These are phyloP conservation scores for Perkinsus olseni DNA, from an alignment of 169 alveolate species.

Conservation along the genomic window DNA sequence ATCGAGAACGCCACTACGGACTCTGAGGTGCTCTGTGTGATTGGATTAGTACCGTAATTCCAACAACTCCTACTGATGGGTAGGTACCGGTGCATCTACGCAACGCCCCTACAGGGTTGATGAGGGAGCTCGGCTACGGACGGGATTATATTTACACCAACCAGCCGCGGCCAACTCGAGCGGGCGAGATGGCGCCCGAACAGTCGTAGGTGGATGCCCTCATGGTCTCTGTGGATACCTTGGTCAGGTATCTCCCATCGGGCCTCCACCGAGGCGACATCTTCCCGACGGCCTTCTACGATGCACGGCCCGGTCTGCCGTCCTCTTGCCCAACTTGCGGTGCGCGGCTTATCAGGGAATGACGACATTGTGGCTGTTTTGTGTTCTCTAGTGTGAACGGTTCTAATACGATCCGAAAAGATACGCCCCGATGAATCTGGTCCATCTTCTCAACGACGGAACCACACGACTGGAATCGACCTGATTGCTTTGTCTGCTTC, in stretches of 20 bases:
- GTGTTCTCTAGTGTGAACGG: no score
- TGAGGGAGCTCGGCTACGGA: constrained; percentile 11
- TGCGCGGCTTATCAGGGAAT: not conserved
- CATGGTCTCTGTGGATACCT: not conserved
- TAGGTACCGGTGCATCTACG: constrained; percentile 15
- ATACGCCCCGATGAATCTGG: no score
- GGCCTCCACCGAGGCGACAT: not conserved
- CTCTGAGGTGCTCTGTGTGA: not conserved
- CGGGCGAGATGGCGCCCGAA: not conserved
- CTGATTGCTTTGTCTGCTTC: no score
- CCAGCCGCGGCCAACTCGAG: constrained; percentile 11
- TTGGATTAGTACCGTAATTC: no score
- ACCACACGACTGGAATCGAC: no score
- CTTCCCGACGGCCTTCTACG: not conserved
- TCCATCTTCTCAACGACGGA: no score
- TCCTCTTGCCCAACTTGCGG: not conserved
- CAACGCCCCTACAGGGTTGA: constrained; percentile 19
- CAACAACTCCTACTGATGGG: no score
- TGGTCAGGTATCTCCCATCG: not conserved
- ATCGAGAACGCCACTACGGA: not conserved
- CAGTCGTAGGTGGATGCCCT: not conserved
- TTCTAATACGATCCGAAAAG: no score
- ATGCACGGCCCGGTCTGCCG: not conserved
- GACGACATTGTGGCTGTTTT: no score
- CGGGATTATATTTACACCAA: constrained; percentile 13